A percentile compares a stretch with the other conserved stretches of the same genome.
phyloP scores from a whole-genome alignment of 768 basidiomycete genomes.

The Galerina sulciceps region DNA sequence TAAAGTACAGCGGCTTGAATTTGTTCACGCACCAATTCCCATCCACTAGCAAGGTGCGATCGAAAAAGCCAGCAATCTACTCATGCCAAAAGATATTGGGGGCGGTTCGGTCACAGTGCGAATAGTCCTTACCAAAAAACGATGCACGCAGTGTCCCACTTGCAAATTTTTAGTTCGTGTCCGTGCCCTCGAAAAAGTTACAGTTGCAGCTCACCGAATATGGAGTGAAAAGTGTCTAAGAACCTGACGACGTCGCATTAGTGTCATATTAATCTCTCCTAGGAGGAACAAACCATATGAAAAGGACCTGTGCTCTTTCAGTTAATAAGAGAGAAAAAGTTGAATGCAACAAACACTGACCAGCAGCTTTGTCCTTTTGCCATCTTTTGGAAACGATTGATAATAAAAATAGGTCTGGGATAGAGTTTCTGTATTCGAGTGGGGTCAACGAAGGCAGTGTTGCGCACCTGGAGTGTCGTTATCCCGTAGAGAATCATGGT shows the following conservation, averaged over 20 bases:
- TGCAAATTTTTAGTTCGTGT: neutral
- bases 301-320: constrained; percentile 30
- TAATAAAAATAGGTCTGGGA: constrained; percentile 47
- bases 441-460: neutral
- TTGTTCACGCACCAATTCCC: constrained; percentile 41
- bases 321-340: neutral
- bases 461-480: constrained; percentile 43
- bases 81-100: neutral
- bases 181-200: neutral
- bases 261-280: neutral
- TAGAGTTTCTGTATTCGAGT: neutral
- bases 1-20: neutral
- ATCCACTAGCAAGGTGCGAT: constrained; percentile 27
- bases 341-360: constrained; percentile 25
- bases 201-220: constrained; percentile 36
- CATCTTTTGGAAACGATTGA: constrained; percentile 42
- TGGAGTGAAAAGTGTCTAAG: constrained; percentile 44
- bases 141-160: constrained; percentile 48
- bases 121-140: constrained; percentile 42
- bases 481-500: constrained; percentile 47
- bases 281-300: constrained; percentile 33
- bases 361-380: constrained; percentile 33
- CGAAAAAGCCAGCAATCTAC: constrained; percentile 43
- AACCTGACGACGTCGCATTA: constrained; percentile 28
- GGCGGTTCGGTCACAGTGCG: neutral